Percentiles rank a stretch among this genome's conserved stretches.
Evolutionary conservation across 108 stramenopile species (phyloP).

Genomic region (Nitzschia sp.): DNA sequence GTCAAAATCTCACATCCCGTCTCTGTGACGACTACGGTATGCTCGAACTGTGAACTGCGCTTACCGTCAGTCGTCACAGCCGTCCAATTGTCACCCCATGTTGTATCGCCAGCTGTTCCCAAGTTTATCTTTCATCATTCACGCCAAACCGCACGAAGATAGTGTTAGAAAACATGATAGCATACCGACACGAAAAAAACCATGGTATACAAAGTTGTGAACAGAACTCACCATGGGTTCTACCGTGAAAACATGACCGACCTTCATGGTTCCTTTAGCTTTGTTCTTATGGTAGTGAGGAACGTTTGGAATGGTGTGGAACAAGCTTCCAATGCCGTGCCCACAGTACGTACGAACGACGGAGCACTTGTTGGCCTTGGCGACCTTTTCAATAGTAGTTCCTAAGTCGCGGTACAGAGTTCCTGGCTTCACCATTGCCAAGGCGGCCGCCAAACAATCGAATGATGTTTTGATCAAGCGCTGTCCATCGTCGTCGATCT

Average conservation of each 20-base stretch:
- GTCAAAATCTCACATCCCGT: slow-evolving; percentile 96
- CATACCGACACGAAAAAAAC: too few relatives aligned
- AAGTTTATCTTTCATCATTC: too few relatives aligned
- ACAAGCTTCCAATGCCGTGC: slow-evolving; percentile 94
- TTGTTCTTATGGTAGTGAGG: slow-evolving; percentile 97
- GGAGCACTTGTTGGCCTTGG: slow-evolving; percentile 67
- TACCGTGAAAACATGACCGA: slow-evolving; percentile 99
- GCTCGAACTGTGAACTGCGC: slow-evolving; percentile 92
- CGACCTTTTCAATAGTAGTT: slow-evolving; percentile 79
- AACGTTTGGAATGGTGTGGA: slow-evolving; percentile 93
- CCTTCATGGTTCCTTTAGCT: slow-evolving; percentile 88
- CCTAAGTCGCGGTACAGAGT: slow-evolving; percentile 92
- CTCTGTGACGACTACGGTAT: slow-evolving; percentile 95
- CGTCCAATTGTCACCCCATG: slow-evolving; percentile 99
- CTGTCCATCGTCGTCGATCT: slow-evolving; percentile 83
- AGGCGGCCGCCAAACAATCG: slow-evolving; percentile 70
- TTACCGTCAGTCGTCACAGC: slow-evolving; percentile 87
- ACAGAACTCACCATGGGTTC: too few relatives aligned
- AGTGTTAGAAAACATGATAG: too few relatives aligned
- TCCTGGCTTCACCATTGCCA: slow-evolving; percentile 84
- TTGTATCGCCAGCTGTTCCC: slow-evolving; percentile 71
- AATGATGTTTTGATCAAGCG: slow-evolving; percentile 81
- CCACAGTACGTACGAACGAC: slow-evolving; percentile 93
- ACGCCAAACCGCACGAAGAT: too few relatives aligned
- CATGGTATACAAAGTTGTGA: too few relatives aligned